Percentiles rank a stretch among this genome's conserved stretches.
Evolutionary conservation across 805 yeast species (phyloP).

Genomic region (Saitoella complicata): DNA sequence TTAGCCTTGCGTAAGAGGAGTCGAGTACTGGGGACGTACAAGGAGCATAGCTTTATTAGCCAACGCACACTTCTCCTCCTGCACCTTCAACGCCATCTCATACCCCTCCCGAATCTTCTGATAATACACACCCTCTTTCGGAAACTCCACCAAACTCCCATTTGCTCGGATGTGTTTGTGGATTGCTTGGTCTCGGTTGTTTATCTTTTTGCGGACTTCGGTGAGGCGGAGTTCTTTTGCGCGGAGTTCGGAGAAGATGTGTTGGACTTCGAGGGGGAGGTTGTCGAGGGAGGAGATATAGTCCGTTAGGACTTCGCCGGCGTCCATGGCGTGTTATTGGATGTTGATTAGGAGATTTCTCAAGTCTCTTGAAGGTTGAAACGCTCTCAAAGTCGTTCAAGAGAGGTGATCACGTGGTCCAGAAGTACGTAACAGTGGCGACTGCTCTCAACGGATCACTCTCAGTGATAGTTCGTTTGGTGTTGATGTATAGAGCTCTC

Average conservation of each 20-base stretch:
- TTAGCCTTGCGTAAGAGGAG: conserved; percentile 3
- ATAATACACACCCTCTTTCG: conserved; percentile 41
- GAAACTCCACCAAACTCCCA: neutral
- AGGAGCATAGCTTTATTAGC: conserved; percentile 24
- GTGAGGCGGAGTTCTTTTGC: conserved; percentile 14
- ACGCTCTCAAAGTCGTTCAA: too few species aligned
- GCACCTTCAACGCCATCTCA: conserved; percentile 41
- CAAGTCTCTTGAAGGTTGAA: too few species aligned
- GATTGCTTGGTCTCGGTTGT: neutral
- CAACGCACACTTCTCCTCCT: conserved; percentile 58
- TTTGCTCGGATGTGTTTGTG: neutral
- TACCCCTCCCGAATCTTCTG: conserved; percentile 56
- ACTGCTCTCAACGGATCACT: too few species aligned
- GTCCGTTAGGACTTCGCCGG: neutral
- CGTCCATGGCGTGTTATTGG: neutral
- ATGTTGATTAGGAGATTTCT: too few species aligned
- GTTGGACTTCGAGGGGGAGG: conserved; percentile 5
- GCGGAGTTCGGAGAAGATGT: conserved; percentile 7
- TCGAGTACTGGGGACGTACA: neutral
- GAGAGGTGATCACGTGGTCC: too few species aligned
- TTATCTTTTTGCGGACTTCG: conserved; percentile 3
- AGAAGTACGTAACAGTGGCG: too few species aligned
- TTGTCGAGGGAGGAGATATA: conserved; percentile 1
- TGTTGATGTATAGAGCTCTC: too few species aligned
- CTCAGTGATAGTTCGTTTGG: too few species aligned